These are phyloP conservation scores for Sicyos baderoa DNA, from an alignment of 306 rosid species.

Conservation along the genomic window DNA sequence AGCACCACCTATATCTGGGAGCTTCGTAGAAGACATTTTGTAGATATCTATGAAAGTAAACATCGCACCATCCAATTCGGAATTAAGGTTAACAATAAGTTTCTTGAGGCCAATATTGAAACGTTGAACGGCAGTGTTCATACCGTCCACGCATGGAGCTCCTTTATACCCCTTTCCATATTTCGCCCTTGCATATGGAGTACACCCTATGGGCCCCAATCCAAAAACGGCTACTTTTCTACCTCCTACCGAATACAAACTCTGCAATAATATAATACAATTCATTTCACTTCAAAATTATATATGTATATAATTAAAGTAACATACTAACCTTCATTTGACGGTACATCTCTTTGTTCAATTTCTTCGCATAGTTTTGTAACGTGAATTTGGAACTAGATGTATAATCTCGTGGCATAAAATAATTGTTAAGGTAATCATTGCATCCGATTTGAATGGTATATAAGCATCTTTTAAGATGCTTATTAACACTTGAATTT, in stretches of 20 bases:
- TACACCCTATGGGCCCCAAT: neutral
- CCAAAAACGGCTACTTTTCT: neutral
- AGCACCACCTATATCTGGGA: neutral
- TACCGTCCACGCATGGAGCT: neutral
- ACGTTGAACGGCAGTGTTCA: neutral
- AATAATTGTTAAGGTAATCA: slow-evolving; percentile 10
- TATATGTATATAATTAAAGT: too few relatives aligned
- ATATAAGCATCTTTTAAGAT: neutral
- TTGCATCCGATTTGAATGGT: neutral
- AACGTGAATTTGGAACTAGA: slow-evolving; percentile 13
- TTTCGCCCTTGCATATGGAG: neutral
- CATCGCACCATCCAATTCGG: neutral
- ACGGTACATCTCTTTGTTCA: neutral
- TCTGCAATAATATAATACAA: neutral
- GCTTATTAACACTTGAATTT: too few relatives aligned
- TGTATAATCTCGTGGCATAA: neutral
- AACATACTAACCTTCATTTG: slow-evolving; percentile 19
- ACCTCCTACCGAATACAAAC: neutral
- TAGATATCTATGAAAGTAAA: neutral
- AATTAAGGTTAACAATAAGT: neutral
- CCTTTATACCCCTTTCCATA: neutral
- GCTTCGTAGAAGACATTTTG: neutral
- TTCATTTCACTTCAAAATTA: too few relatives aligned
- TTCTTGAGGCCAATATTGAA: neutral
- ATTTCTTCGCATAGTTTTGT: slow-evolving; percentile 16